phyloP scores from a whole-genome alignment of 345 rosid species.

The Lenwebbia sp. region DNA sequence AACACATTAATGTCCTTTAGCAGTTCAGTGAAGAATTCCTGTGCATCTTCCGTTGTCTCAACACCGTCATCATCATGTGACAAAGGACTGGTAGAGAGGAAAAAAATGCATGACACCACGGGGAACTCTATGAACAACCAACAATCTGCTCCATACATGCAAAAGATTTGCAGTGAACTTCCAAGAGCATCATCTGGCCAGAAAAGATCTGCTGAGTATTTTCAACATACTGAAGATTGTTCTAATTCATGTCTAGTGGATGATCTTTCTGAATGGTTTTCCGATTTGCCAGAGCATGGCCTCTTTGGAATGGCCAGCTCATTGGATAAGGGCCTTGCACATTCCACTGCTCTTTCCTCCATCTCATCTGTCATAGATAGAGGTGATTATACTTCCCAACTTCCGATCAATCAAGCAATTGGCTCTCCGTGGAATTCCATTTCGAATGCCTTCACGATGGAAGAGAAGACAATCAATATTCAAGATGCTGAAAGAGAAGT shows the following conservation, averaged over 20 bases:
- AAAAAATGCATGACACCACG: not conserved
- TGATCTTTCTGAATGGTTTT: conserved; percentile 42
- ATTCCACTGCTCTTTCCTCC: conserved; percentile 6
- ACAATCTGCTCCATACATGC: not conserved
- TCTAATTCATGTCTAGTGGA: conserved; percentile 33
- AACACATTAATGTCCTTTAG: not conserved
- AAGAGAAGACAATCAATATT: conserved; percentile 12
- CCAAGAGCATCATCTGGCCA: conserved; percentile 8
- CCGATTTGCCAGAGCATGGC: conserved; percentile 26
- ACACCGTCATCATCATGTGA: conserved; percentile 1
- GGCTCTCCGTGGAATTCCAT: not conserved
- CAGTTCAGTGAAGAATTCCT: not conserved
- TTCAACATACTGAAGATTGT: conserved; percentile 26
- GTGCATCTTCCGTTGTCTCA: not conserved
- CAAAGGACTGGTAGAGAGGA: conserved; percentile 4
- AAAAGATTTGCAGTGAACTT: conserved; percentile 5
- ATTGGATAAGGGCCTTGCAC: conserved; percentile 8
- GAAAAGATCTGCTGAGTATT: conserved; percentile 19
- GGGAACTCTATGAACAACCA: conserved; percentile 5
- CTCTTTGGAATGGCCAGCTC: conserved; percentile 4
- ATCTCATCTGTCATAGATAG: conserved; percentile 8
- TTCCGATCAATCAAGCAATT: conserved; percentile 5
- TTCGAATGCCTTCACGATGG: not conserved
- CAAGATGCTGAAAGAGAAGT: conserved; percentile 30
- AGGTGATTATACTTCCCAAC: conserved; percentile 12